Base-by-base conservation (phyloP, 345 rosid species). In the Boechera divaricarpa region DNA sequence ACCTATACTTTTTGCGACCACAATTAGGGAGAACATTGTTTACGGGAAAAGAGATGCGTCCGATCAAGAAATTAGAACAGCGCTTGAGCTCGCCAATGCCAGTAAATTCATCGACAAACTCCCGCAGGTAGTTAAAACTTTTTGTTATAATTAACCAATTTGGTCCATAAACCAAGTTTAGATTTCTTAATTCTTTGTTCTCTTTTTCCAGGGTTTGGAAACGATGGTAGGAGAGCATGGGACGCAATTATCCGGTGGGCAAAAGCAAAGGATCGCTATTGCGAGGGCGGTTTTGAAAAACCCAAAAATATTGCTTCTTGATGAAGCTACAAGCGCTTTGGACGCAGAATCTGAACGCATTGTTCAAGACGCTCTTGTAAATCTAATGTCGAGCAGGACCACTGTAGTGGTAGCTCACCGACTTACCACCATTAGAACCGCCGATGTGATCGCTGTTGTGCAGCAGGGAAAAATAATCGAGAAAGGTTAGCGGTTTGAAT, bases 231-330 rank as follows among this genome's bases (percentile, higher is more conserved):
- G 54, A 16, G 54, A 49, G 28, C 54, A 49, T 18, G 54, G 54
- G 10, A 49, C 54, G 5, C 54, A 49, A 49, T 49, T 49, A 49
- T 87, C 87, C 0, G 88, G 90, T 24, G 87, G 96, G 6, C 94
- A 92, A 81, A 88, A 87, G 77, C 93, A 49, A 8, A 49, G 54
- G 28, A 18, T 49, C 2, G 28, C 54, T 0, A 49, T 49, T 49
- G 54, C 54, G 2, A 49, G 28, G 26, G 54, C 54, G 44, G 83
- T 91, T 10, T 41, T 91, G 26, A 91, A 88, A 80, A 84, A 91
- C 73, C 94, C 97, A 0, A 87, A 76, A 77, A 88, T 91, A 68
- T 88, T 91, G 63, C 94, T 89, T 16, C 94, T 91, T 24, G 97
- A 89, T 39, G 97, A 91, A 82, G 94, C 91, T 12, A 91, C 94